A percentile compares a stretch with the other conserved stretches of the same genome.
Conservation (phyloP, 345 rosid species). For the Draba incana region DNA sequence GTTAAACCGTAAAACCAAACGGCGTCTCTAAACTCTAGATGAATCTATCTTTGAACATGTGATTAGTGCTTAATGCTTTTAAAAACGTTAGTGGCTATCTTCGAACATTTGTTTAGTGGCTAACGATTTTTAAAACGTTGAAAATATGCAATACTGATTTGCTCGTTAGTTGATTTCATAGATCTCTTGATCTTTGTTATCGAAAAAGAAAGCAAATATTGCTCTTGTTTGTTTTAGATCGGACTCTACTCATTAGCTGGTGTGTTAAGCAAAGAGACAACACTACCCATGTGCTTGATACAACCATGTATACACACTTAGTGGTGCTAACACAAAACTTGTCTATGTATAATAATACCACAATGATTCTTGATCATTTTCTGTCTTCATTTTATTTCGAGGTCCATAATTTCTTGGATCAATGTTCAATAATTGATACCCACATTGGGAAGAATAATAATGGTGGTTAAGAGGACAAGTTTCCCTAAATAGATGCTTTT, state of each 20-base stretch:
- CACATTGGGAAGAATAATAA: slow-evolving; percentile 2
- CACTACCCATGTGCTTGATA: slow-evolving; percentile 29
- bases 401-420: slow-evolving; percentile 7
- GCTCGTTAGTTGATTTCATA: neutral
- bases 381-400: neutral
- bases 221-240: neutral
- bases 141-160: neutral
- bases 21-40: too few species aligned
- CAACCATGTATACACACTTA: slow-evolving; percentile 15
- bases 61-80: too few species aligned
- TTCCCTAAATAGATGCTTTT: neutral
- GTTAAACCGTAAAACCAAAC: too few species aligned
- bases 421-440: slow-evolving; percentile 17
- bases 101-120: too few species aligned
- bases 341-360: neutral
- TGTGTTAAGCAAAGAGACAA: slow-evolving; percentile 26
- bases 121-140: neutral
- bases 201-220: neutral
- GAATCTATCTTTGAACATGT: too few species aligned
- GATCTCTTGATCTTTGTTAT: neutral
- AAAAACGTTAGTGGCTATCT: too few species aligned
- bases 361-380: slow-evolving; percentile 16
- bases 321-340: slow-evolving; percentile 20
- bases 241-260: neutral
- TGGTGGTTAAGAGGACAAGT: slow-evolving; percentile 19